phyloP scores from a whole-genome alignment of 805 yeast genomes.

The Candida mattraensis region DNA sequence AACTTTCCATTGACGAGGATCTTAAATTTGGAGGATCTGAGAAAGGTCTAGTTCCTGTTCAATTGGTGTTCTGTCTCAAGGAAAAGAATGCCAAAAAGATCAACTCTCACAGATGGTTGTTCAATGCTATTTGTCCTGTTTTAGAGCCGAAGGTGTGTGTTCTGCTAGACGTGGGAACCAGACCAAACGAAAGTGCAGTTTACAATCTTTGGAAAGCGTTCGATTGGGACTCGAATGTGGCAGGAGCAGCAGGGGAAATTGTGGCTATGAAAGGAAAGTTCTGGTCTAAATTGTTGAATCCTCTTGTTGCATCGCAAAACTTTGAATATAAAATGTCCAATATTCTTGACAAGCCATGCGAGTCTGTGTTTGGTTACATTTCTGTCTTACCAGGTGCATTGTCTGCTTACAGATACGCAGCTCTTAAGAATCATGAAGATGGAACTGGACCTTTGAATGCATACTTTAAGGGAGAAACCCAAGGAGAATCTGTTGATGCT shows the following conservation, averaged over 20 bases:
- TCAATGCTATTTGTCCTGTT: slow-evolving; percentile 90
- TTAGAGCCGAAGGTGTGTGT: slow-evolving; percentile 89
- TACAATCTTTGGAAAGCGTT: slow-evolving; percentile 98
- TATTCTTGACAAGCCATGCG: slow-evolving; percentile 90
- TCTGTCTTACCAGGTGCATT: slow-evolving; percentile 94
- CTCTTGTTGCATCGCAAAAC: slow-evolving; percentile 93
- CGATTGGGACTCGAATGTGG: slow-evolving; percentile 93
- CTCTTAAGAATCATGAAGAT: slow-evolving; percentile 78
- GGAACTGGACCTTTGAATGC: slow-evolving; percentile 91
- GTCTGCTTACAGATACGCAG: slow-evolving; percentile 90
- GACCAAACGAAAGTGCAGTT: slow-evolving; percentile 83
- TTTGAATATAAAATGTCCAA: slow-evolving; percentile 98
- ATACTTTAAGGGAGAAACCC: slow-evolving; percentile 82
- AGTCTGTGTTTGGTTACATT: slow-evolving; percentile 89
- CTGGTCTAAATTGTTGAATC: slow-evolving; percentile 79
- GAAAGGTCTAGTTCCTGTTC: slow-evolving; percentile 91
- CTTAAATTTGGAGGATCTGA: slow-evolving; percentile 88
- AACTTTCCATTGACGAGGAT: slow-evolving; percentile 86
- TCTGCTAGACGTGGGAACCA: slow-evolving; percentile 94
- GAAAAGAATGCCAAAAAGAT: slow-evolving; percentile 91
- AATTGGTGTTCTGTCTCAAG: slow-evolving; percentile 86
- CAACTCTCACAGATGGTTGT: slow-evolving; percentile 97
- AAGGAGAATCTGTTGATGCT: slow-evolving; percentile 35
- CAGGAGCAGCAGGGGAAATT: slow-evolving; percentile 99
- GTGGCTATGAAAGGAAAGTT: slow-evolving; percentile 92